Evolutionary conservation across 495 filamentous ascomycete genomes (phyloP), one percentile per base, ranked within the genome.

Genomic region (Neurospora pannonica): DNA sequence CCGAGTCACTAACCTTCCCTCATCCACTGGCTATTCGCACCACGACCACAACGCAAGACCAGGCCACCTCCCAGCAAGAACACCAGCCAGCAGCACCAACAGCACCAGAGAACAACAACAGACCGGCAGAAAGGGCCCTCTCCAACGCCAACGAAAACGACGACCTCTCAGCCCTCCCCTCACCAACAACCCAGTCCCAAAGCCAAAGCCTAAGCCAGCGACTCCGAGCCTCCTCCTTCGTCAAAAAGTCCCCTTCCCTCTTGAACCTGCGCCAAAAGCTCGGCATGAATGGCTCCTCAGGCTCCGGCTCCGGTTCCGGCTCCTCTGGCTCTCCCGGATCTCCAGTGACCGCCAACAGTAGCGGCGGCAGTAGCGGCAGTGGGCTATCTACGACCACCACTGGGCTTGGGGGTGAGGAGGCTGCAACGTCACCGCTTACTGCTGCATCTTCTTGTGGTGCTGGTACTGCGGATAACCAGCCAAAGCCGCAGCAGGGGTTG

Each of bases 401-500:
- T 46, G 19, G 42, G 8, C 21, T 46, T 46, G n/a, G 42, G 21
- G 42, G 19, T 1, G 42, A 46, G 48, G 48, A 60, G 2, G 54
- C 15, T 17, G 54, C 28, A 34, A 34, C 54, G 28, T 62, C 54
- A 34, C 54, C 54, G 13, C 54, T 62, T 62, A 62, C 28, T 62
- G 28, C 54, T 13, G 54, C 54, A 1, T 62, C 54, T 8, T 62
- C 54, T 17, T 54, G 48, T 15, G 21, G 48, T 54, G 21, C 48
- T 28, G 48, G 48, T 28, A 13, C 54, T 31, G 28, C 54, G 54
- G 28, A 62, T 31, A 62, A 34, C 4, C 54, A 17, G 7, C 28
- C 46, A 5, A 21, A 11, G 21, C 4, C 83, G 67, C 75, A 73
- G 74, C 43, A 67, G 71, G 38, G 75, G 70, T 28, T 76, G 43